Evolutionary conservation across 345 rosid genomes (phyloP).

Genomic region (Ceriops zippeliana): DNA sequence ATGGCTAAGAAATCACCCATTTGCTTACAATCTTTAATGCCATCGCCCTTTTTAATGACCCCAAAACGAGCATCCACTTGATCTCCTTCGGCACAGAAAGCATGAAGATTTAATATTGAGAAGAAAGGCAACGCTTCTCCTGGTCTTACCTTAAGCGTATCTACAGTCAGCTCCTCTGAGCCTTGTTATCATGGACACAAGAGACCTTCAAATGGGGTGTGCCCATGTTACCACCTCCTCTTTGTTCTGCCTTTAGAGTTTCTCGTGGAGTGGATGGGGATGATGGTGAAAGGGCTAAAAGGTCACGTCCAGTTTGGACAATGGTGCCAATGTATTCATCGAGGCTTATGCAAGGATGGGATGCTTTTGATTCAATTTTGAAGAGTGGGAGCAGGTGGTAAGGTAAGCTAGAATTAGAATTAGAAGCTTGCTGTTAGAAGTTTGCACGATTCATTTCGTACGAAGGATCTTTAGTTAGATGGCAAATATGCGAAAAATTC

Average conservation of each 20-base stretch:
- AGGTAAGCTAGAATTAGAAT: not conserved
- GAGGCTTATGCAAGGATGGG: not conserved
- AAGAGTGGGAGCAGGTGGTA: constrained; percentile 8
- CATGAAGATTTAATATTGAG: constrained; percentile 44
- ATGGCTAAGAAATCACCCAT: constrained; percentile 29
- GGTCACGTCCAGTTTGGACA: constrained; percentile 36
- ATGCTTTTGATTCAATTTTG: constrained; percentile 13
- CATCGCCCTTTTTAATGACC: constrained; percentile 7
- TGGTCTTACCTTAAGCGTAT: constrained; percentile 32
- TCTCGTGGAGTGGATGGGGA: constrained; percentile 18
- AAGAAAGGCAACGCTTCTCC: constrained; percentile 46
- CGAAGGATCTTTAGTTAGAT: not conserved
- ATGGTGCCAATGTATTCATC: constrained; percentile 21
- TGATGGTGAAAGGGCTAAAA: constrained; percentile 42
- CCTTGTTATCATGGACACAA: constrained; percentile 21
- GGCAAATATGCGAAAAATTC: too few relatives aligned
- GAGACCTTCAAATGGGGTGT: constrained; percentile 41
- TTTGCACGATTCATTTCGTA: not conserved
- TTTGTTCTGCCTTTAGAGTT: constrained; percentile 27
- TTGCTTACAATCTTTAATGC: constrained; percentile 34
- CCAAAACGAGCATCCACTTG: constrained; percentile 44
- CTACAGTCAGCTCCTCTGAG: constrained; percentile 22
- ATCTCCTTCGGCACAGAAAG: constrained; percentile 46
- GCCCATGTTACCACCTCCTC: constrained; percentile 42
- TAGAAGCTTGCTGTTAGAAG: constrained; percentile 19